These are phyloP conservation scores for Scutellospora calospora DNA, from an alignment of 371 early-diverging fungal species.

Conservation along the genomic window DNA sequence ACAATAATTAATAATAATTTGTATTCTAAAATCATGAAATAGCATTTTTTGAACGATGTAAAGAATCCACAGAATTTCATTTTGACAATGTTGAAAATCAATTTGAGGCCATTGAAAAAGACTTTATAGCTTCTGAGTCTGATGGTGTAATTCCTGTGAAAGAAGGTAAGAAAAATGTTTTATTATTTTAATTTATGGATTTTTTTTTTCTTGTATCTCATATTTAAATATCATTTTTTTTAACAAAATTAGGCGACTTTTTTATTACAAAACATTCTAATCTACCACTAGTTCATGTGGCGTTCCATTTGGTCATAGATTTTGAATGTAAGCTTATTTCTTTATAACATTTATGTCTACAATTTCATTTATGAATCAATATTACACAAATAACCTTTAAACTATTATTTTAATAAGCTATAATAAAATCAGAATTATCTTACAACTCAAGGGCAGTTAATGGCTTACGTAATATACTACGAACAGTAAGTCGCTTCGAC, in stretches of 20 bases:
- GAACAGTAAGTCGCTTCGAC: constrained; percentile 71
- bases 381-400: constrained; percentile 40
- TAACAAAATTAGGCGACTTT: constrained; percentile 66
- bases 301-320: constrained; percentile 74
- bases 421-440: constrained; percentile 55
- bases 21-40: not conserved
- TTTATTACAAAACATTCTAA: constrained; percentile 83
- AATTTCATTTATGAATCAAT: not conserved
- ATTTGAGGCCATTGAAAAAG: constrained; percentile 62
- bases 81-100: constrained; percentile 77
- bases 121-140: constrained; percentile 52
- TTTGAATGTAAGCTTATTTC: constrained; percentile 57
- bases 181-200: not conserved
- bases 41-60: constrained; percentile 74
- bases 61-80: constrained; percentile 80
- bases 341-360: not conserved
- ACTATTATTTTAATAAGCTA: constrained; percentile 40
- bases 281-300: constrained; percentile 74
- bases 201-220: not conserved
- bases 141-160: constrained; percentile 47
- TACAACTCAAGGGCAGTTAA: constrained; percentile 62
- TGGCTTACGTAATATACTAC: constrained; percentile 73
- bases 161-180: constrained; percentile 56
- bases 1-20: not conserved
- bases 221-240: constrained; percentile 12